phyloP scores from a whole-genome alignment of 768 basidiomycete species.

The Hygrocybe coccinea region DNA sequence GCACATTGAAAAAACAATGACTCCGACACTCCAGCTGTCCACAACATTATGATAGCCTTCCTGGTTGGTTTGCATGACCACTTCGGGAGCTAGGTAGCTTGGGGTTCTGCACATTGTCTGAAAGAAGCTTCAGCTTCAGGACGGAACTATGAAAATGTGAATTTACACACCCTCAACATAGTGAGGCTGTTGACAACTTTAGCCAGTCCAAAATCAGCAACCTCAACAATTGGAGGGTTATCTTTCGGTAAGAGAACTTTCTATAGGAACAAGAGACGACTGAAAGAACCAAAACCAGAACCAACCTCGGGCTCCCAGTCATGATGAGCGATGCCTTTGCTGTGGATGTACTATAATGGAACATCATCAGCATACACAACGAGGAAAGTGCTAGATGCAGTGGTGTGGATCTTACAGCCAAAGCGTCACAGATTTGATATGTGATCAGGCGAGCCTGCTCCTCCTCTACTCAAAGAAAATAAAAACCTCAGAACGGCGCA shows the following conservation, averaged over 20 bases:
- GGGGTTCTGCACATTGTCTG: slow-evolving; percentile 97
- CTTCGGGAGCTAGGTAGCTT: slow-evolving; percentile 88
- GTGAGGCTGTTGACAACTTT: slow-evolving; percentile 82
- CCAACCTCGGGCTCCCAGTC: slow-evolving; percentile 85
- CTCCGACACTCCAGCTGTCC: slow-evolving; percentile 95
- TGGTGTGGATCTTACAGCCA: slow-evolving; percentile 55
- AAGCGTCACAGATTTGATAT: slow-evolving; percentile 76
- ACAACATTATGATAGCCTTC: slow-evolving; percentile 84
- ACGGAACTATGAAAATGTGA: neutral
- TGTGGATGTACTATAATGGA: slow-evolving; percentile 55
- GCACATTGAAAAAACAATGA: slow-evolving; percentile 89
- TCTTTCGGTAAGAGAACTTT: slow-evolving; percentile 80
- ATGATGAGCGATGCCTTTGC: slow-evolving; percentile 78
- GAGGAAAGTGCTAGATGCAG: neutral
- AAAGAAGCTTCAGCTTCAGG: neutral
- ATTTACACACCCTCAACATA: slow-evolving; percentile 58
- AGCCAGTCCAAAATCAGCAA: slow-evolving; percentile 94
- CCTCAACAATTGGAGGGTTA: slow-evolving; percentile 69
- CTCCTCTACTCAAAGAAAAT: slow-evolving; percentile 38
- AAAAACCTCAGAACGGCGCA: neutral
- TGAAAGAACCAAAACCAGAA: slow-evolving; percentile 14
- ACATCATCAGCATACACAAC: slow-evolving; percentile 3
- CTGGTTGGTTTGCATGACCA: slow-evolving; percentile 60
- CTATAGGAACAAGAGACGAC: slow-evolving; percentile 30
- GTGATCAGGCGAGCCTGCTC: slow-evolving; percentile 62